These are phyloP conservation scores for Cenococcum geophilum DNA, from an alignment of 495 filamentous ascomycete species.

Conservation along the genomic window DNA sequence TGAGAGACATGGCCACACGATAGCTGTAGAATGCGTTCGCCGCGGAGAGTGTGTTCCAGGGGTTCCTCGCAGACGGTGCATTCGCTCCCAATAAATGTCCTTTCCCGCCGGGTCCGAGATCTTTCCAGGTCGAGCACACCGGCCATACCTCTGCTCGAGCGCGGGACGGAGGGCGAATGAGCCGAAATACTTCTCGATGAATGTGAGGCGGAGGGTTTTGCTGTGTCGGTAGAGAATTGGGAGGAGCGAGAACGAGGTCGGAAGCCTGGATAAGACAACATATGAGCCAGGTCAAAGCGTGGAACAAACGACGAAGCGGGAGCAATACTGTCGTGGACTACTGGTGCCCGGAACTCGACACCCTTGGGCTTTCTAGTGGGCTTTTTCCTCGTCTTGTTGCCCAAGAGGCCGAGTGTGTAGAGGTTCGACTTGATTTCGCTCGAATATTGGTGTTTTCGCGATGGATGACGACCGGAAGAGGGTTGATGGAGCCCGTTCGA, in stretches of 20 bases:
- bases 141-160: slow-evolving; percentile 55
- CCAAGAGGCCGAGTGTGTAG: slow-evolving; percentile 28
- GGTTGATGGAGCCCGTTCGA: slow-evolving; percentile 24
- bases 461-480: slow-evolving; percentile 4
- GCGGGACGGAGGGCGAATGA: slow-evolving; percentile 26
- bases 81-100: slow-evolving; percentile 90
- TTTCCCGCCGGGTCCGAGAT: slow-evolving; percentile 73
- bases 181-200: slow-evolving; percentile 17
- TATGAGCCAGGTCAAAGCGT: slow-evolving; percentile 31
- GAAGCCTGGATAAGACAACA: slow-evolving; percentile 28
- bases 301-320: slow-evolving; percentile 20
- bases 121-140: slow-evolving; percentile 74
- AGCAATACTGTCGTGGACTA: slow-evolving; percentile 29
- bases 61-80: slow-evolving; percentile 98
- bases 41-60: slow-evolving; percentile 89
- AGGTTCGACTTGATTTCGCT: slow-evolving; percentile 28
- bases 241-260: slow-evolving; percentile 29
- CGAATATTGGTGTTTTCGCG: slow-evolving; percentile 12
- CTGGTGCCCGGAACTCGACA: slow-evolving; percentile 28
- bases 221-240: slow-evolving; percentile 10
- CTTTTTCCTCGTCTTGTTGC: slow-evolving; percentile 23
- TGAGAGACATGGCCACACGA: slow-evolving; percentile 94
- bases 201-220: slow-evolving; percentile 15
- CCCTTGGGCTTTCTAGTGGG: slow-evolving; percentile 24
- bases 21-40: slow-evolving; percentile 92